Evolutionary conservation across 371 early-diverging fungal genomes (phyloP).

Genomic region (Mortierella sp.): DNA sequence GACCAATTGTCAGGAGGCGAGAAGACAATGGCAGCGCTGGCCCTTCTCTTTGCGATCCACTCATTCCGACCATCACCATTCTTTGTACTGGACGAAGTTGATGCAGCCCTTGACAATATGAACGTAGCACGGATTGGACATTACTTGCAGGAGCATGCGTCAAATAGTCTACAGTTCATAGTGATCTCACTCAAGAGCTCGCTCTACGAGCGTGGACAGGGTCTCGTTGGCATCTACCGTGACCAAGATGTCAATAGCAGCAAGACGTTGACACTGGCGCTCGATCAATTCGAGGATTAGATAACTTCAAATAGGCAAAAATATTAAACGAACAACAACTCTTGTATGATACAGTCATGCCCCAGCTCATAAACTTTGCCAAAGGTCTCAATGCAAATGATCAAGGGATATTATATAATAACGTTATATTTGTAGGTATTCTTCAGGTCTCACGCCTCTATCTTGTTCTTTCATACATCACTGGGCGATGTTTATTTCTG

Average conservation of each 20-base stretch:
- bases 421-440: too few species aligned
- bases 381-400: too few species aligned
- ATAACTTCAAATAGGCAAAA: neutral
- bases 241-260: constrained; percentile 90
- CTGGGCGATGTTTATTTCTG: too few species aligned
- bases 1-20: constrained; percentile 99
- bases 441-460: too few species aligned
- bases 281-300: constrained; percentile 56
- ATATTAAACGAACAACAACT: neutral
- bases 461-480: too few species aligned
- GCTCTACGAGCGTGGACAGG: constrained; percentile 95
- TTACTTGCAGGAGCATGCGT: constrained; percentile 83
- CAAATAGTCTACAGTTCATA: constrained; percentile 92
- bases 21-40: constrained; percentile 98
- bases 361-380: too few species aligned
- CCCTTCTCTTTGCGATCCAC: constrained; percentile 98
- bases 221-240: constrained; percentile 97
- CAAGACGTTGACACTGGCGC: constrained; percentile 82
- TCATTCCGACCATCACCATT: constrained; percentile 97
- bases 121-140: constrained; percentile 95
- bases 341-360: neutral
- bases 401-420: too few species aligned
- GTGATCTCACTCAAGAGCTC: constrained; percentile 98
- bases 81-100: constrained; percentile 99
- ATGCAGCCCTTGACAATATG: constrained; percentile 98